Evolutionary conservation across 179 eudicot species (phyloP), one percentile per base, ranked within the genome.

Genomic region (Gypsophila paniculata): DNA sequence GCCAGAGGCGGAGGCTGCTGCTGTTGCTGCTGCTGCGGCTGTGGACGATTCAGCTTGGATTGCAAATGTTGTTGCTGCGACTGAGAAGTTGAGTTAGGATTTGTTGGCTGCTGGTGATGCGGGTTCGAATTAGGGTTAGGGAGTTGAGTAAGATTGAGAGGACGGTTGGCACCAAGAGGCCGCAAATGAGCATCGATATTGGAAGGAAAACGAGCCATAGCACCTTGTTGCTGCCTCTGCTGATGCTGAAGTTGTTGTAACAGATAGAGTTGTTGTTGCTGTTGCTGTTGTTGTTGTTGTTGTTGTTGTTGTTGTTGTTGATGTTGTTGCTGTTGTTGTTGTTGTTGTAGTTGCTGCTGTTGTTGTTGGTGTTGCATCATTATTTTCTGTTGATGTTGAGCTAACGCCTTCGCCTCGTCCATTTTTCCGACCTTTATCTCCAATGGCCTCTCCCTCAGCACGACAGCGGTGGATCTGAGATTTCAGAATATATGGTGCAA

Each of bases 181-280:
- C 89, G 80, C 46, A 84, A 72, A 80, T 86, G 89, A 18, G 82
- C 87, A n/a, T 84, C 85, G 44, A 86, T 86, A 74, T 83, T 86
- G n/a, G 89, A 83, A 4, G 89, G 89, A 70, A 86, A 86, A 10
- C 89, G 86, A 23, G 89, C 82, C 65, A 86, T 80, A 22, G 79
- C 64, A 42, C 54, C 69, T 6, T 64, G 69, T 23, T 60, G 72
- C 10, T 65, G 65, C 5, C 26, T 60, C 0, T 63, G 71, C 0
- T 63, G 72, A 2, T 74, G 77, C 10, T 66, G 77, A 0, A 65
- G 52, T 7, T 74, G 77, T 18, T 57, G 77, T 38, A 53, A 46
- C 2, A 65, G 58, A 12, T 67, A 29, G 3, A 58, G 68, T 0
- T 60, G 77, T 5, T 59, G 61, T 9, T 67, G 72, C 0, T 59